Base-by-base conservation (phyloP, 192 early-diverging fungal genomes). In the Thamnidium elegans region DNA sequence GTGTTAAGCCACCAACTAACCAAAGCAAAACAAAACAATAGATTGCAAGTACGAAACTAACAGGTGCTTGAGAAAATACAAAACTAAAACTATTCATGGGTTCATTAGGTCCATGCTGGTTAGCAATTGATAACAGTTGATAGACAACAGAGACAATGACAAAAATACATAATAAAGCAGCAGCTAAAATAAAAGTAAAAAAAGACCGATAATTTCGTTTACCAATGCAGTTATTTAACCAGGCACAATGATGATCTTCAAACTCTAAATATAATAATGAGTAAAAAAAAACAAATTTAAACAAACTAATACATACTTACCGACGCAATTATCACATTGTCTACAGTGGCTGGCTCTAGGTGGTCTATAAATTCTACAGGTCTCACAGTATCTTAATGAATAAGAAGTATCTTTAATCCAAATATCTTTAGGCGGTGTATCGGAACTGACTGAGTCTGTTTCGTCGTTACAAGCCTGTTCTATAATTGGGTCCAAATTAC, bases 211-310 rank as follows among this genome's bases (percentile, higher is more conserved):
- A 91, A 70, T 92, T 92, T 64, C 89, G 79, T 31, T 84, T 81
- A 6, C 96, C 96, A 62, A 98, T 86, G 74, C 94, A 96, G 75
- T 92, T 95, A 71, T 89, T 92, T 8, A 92, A 84, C 94, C 94
- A 98, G n/a, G 92, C 87, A 69, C 96, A 98, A 72, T 98, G 92
- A 70, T 94, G 91, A 72, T 93, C 90, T 63, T 87, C 86, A 62
- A 86, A 84, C 67, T 91, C 89, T 85, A 58, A 19, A 53, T 30
- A 47, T 54, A 5, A 9, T 36, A 26, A 26, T 26, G 26, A 26
- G 26, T 26, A 26, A n/a, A 54, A 50, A 20, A 10, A 11, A 9
- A 10, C 26, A 23, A 39, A 19, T 34, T 1, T 8, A 55, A 20
- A 5, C 26, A 26, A 11, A 32, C 30, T 1, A 54, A 17, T 17